phyloP scores from a whole-genome alignment of 2,329 filamentous ascomycete genomes.

The Diaporthe vaccinii region DNA sequence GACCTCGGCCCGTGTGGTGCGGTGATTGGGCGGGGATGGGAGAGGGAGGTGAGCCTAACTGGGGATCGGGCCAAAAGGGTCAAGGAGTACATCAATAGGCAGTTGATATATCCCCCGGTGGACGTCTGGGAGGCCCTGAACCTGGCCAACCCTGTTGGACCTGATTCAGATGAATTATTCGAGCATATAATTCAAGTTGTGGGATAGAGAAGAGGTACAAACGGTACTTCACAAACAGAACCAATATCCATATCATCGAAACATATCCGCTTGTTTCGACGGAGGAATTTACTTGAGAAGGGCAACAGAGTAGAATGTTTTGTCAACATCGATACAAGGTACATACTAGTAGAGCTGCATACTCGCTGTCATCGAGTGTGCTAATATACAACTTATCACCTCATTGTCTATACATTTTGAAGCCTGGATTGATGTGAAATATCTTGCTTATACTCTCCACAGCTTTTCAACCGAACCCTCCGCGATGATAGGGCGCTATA shows the following conservation, averaged over 20 bases:
- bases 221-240: no score
- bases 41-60: not conserved
- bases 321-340: not conserved
- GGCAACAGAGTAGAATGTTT: not conserved
- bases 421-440: not conserved
- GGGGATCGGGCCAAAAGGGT: not conserved
- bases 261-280: not conserved
- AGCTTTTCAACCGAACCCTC: no score
- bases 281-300: no score
- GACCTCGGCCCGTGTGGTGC: not conserved
- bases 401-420: not conserved
- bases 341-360: not conserved
- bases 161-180: not conserved
- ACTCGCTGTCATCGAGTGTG: no score
- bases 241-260: no score
- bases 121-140: not conserved
- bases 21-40: slow-evolving; percentile 15
- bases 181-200: not conserved
- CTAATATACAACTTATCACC: not conserved
- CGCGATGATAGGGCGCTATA: no score
- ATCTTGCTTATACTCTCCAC: no score
- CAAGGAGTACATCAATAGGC: slow-evolving; percentile 2
- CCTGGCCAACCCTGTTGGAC: slow-evolving; percentile 7
- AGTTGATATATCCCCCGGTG: slow-evolving; percentile 12
- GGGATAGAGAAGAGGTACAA: not conserved